Percentiles rank a stretch among this genome's conserved stretches.
These are phyloP conservation scores for Usnea hakonensis DNA, from an alignment of 495 filamentous ascomycete species.

Conservation along the genomic window DNA sequence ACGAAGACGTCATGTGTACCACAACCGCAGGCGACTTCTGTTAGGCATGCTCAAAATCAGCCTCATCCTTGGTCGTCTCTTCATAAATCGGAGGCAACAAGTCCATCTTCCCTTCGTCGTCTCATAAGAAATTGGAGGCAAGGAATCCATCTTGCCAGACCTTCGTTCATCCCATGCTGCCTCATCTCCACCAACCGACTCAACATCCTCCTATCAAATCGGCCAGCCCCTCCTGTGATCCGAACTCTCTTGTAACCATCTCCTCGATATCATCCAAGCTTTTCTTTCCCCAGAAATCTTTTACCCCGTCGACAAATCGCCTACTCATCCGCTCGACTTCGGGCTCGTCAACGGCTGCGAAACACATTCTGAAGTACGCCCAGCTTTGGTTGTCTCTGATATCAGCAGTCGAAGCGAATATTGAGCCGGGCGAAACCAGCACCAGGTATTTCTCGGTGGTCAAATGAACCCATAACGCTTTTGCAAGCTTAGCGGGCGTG, in stretches of 20 bases:
- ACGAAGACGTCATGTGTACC: background rate
- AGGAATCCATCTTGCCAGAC: background rate
- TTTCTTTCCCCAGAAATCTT: constrained; percentile 68
- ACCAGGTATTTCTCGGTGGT: constrained; percentile 60
- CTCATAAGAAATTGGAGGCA: background rate
- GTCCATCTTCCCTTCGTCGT: background rate
- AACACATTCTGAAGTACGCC: constrained; percentile 70
- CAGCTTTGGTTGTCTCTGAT: constrained; percentile 48
- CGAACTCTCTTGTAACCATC: background rate
- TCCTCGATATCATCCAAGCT: constrained; percentile 54
- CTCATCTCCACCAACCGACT: background rate
- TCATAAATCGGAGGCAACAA: background rate
- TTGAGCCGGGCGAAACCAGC: constrained; percentile 56
- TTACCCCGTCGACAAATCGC: constrained; percentile 59
- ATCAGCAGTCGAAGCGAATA: constrained; percentile 60
- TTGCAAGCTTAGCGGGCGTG: constrained; percentile 37
- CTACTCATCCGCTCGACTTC: constrained; percentile 51
- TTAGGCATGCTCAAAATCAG: background rate
- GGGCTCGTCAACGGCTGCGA: constrained; percentile 69
- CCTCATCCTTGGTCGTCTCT: background rate
- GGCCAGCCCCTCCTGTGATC: background rate
- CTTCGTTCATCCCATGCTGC: background rate
- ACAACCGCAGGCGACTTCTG: background rate
- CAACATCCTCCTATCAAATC: constrained; percentile 10
- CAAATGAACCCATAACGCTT: constrained; percentile 64